Percentiles rank a stretch among this genome's conserved stretches.
phyloP scores from a whole-genome alignment of 257 asterid genomes.

The Solanum pinnatisectum region DNA sequence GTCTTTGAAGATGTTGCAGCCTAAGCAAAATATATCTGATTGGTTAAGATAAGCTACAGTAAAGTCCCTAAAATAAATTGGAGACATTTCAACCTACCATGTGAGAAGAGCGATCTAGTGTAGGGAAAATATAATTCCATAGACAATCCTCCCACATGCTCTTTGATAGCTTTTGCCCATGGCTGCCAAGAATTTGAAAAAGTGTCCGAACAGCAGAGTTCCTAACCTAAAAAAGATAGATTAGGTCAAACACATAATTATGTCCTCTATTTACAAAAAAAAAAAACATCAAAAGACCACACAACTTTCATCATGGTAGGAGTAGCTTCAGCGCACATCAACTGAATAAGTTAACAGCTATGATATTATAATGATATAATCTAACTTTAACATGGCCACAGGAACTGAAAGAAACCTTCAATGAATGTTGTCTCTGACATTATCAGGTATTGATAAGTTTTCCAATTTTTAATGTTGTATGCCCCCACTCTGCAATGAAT shows the following conservation, averaged over 20 bases:
- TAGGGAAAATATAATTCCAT: slow-evolving; percentile 80
- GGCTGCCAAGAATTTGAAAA: slow-evolving; percentile 96
- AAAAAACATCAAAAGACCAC: slow-evolving; percentile 1
- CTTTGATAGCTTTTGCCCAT: slow-evolving; percentile 86
- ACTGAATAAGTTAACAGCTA: background rate
- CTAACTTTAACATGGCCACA: background rate
- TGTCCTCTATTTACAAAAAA: background rate
- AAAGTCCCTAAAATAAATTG: background rate
- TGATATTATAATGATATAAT: background rate
- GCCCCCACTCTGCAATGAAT: background rate
- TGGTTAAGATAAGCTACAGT: slow-evolving; percentile 10
- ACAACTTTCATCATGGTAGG: background rate
- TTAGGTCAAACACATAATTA: slow-evolving; percentile 7
- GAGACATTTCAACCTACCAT: slow-evolving; percentile 43
- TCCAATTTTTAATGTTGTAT: background rate
- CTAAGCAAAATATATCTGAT: slow-evolving; percentile 26
- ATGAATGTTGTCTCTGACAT: too few species aligned
- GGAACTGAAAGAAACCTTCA: background rate
- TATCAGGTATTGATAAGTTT: background rate
- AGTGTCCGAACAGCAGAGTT: slow-evolving; percentile 93
- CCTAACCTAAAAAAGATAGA: slow-evolving; percentile 56
- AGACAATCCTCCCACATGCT: slow-evolving; percentile 97
- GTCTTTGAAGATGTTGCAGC: slow-evolving; percentile 97
- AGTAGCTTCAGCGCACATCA: background rate
- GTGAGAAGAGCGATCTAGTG: slow-evolving; percentile 79